A percentile compares a stretch with the other conserved stretches of the same genome.
Evolutionary conservation across 2,329 filamentous ascomycete genomes (phyloP).

Genomic region (Thelonectria discophora): DNA sequence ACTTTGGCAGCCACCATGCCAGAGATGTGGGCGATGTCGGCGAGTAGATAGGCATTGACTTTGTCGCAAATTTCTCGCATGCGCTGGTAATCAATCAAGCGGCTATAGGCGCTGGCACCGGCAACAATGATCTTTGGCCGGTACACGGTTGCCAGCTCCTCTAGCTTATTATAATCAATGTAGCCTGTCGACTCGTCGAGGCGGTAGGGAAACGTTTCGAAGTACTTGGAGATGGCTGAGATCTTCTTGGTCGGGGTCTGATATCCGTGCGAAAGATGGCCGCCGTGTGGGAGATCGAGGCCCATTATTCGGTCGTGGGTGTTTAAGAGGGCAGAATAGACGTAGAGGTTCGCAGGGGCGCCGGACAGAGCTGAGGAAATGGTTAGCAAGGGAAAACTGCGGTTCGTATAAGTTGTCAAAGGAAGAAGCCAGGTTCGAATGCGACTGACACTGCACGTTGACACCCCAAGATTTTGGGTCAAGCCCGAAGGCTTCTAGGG

Average conservation of each 20-base stretch:
- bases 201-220: slow-evolving; percentile 96
- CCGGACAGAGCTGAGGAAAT: slow-evolving; percentile 75
- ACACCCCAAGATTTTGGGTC: slow-evolving; percentile 92
- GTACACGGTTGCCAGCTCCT: slow-evolving; percentile 87
- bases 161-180: slow-evolving; percentile 94
- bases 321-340: slow-evolving; percentile 92
- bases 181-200: slow-evolving; percentile 89
- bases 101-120: slow-evolving; percentile 94
- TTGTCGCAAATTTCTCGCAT: slow-evolving; percentile 94
- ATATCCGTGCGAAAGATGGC: slow-evolving; percentile 96
- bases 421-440: not conserved
- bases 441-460: slow-evolving; percentile 84
- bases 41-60: slow-evolving; percentile 89
- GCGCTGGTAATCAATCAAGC: slow-evolving; percentile 91
- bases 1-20: slow-evolving; percentile 93
- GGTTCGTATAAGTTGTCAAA: slow-evolving; percentile 2
- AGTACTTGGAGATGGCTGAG: slow-evolving; percentile 98
- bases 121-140: slow-evolving; percentile 95
- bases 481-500: slow-evolving; percentile 85
- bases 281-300: slow-evolving; percentile 93
- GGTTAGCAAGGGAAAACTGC: slow-evolving; percentile 21
- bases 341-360: slow-evolving; percentile 81
- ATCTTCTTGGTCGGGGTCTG: slow-evolving; percentile 95
- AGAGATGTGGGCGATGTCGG: slow-evolving; percentile 98
- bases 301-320: slow-evolving; percentile 97